Percentiles rank a stretch among this genome's conserved stretches.
These are phyloP conservation scores for Xylaria scruposa DNA, from an alignment of 495 filamentous ascomycete species.

Conservation along the genomic window DNA sequence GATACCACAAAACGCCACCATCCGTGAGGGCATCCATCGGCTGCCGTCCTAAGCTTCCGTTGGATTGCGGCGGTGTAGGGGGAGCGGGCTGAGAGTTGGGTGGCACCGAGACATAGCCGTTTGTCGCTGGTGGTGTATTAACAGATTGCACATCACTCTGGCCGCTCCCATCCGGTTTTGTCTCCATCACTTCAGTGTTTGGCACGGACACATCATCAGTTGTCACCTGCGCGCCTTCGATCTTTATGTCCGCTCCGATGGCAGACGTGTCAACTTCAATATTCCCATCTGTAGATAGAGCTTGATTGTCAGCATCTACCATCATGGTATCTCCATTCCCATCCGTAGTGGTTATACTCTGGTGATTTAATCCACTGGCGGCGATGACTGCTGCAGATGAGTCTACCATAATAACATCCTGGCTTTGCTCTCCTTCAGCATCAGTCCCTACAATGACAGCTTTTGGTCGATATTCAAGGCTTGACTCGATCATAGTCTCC, in stretches of 20 bases:
- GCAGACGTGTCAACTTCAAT: conserved; percentile 53
- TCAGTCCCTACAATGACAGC: conserved; percentile 34
- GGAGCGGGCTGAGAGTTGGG: conserved; percentile 44
- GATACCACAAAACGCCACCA: conserved; percentile 89
- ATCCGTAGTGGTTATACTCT: conserved; percentile 32
- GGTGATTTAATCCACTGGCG: conserved; percentile 43
- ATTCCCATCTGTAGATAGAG: conserved; percentile 32
- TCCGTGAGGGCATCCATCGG: conserved; percentile 63
- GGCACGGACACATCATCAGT: conserved; percentile 29
- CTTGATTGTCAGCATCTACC: conserved; percentile 36
- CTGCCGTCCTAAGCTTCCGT: conserved; percentile 50
- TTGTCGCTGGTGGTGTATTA: conserved; percentile 48
- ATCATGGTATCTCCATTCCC: conserved; percentile 33
- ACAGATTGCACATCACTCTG: conserved; percentile 44
- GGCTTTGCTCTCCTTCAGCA: conserved; percentile 38
- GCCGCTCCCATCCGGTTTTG: conserved; percentile 31
- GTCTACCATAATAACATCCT: conserved; percentile 56
- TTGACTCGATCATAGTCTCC: conserved; percentile 71
- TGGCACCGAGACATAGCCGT: conserved; percentile 42
- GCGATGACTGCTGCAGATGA: conserved; percentile 53
- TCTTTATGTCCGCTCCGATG: conserved; percentile 36
- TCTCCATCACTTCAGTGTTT: conserved; percentile 25
- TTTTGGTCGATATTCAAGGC: conserved; percentile 51
- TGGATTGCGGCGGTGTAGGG: conserved; percentile 56
- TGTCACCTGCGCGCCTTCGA: conserved; percentile 44